Evolutionary conservation across 116 monocot genomes (phyloP), one percentile per base, ranked within the genome.

Genomic region (Thalassia testudinum): DNA sequence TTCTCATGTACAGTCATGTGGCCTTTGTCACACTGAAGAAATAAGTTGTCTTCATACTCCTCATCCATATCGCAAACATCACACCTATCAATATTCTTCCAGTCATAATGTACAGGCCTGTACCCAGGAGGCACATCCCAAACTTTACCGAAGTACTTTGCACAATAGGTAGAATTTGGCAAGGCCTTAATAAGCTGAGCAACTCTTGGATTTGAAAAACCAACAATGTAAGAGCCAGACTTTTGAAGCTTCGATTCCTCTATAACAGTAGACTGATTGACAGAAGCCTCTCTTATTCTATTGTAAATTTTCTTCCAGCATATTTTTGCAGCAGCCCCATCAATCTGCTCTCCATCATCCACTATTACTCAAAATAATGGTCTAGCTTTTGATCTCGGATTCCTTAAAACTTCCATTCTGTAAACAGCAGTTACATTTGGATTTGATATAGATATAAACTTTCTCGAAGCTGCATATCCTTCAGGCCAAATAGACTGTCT

Each of bases 1-100:
- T 75, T 85, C 42, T 90, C 85, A 76, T 99, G 99, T n/a, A 99
- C 99, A 86, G 82, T 89, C 77, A 99, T 86, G 10, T 90, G 78
- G 54, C 99, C 90, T 78, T 85, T 99, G 65, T 90, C 99, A 67
- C 99, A 99, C 60, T 99, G 99, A 60, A 99, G 62, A 59, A 99
- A 99, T 26, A 99, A 70, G 61, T 99, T 90, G 49, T 80, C 90
- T 52, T 90, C 99, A 26, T 99, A 99, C 60, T 99, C 99, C 86
- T 99, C 99, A 74, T 99, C 99, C 86, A 80, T 99, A 60, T 99
- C 75, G 53, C 99, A 99, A 54, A 99, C 99, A 75, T 72, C 79
- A 65, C 99, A 99, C 52, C 64, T 72, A 65, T 99, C 99, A 49
- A 99, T 83, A 69, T 99, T 90, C 65, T 86, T 89, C 99, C 90